Conservation (phyloP, 768 basidiomycete genomes). For the Asterophora parasitica region DNA sequence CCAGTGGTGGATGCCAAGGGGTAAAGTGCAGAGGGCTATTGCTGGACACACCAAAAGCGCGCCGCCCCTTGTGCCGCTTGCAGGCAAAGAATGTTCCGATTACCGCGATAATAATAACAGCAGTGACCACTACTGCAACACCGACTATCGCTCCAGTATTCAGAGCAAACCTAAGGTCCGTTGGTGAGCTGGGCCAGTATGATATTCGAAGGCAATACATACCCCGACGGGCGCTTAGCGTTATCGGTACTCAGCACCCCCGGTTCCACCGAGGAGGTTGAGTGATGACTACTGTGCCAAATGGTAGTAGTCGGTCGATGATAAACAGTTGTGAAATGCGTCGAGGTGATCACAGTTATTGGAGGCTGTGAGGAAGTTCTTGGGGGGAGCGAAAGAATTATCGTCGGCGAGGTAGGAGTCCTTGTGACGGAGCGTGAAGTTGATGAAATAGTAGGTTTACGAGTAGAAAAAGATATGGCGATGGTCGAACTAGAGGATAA, state of each 20-base stretch:
- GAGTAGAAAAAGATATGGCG: not conserved
- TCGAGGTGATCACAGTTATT: not conserved
- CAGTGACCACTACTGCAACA: conserved; percentile 27
- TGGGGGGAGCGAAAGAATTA: not conserved
- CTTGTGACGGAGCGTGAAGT: not conserved
- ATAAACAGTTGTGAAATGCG: conserved; percentile 13
- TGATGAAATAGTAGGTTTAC: not conserved
- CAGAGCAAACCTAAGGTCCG: conserved; percentile 27
- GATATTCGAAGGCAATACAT: conserved; percentile 2
- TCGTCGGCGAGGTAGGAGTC: not conserved
- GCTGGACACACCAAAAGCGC: conserved; percentile 6
- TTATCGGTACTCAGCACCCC: conserved; percentile 29
- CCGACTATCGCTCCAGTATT: conserved; percentile 37
- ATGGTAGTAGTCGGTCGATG: conserved; percentile 13
- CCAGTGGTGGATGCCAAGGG: conserved; percentile 29
- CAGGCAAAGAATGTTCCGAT: conserved; percentile 30
- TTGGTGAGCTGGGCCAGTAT: not conserved
- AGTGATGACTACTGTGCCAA: conserved; percentile 7
- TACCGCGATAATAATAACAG: conserved; percentile 24
- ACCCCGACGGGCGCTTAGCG: conserved; percentile 20
- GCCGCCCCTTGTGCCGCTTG: conserved; percentile 19
- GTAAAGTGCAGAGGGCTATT: conserved; percentile 10
- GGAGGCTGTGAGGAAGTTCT: not conserved
- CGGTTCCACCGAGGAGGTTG: conserved; percentile 21
- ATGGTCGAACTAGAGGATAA: not conserved